These are phyloP conservation scores for Westerdykella aurantiaca DNA, from an alignment of 2,329 filamentous ascomycete species.

Conservation along the genomic window DNA sequence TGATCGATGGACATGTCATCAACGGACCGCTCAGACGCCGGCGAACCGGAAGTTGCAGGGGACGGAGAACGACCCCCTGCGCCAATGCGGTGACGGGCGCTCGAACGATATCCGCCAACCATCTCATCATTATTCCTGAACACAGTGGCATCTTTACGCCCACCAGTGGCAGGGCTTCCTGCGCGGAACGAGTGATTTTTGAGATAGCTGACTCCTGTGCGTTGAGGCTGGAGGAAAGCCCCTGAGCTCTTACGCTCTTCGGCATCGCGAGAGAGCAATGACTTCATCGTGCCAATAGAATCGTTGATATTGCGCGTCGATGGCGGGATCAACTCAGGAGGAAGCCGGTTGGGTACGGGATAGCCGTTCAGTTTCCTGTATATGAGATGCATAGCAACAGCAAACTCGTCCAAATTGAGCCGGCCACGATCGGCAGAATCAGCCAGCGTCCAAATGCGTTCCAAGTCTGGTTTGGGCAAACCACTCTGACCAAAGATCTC, in stretches of 20 bases:
- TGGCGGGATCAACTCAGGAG: slow-evolving; percentile 86
- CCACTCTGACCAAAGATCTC: slow-evolving; percentile 97
- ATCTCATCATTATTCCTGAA: slow-evolving; percentile 96
- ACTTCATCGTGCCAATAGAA: slow-evolving; percentile 90
- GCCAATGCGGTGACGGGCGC: slow-evolving; percentile 79
- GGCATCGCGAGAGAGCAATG: slow-evolving; percentile 80
- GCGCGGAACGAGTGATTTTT: slow-evolving; percentile 90
- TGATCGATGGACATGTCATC: slow-evolving; percentile 86
- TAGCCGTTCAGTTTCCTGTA: slow-evolving; percentile 97
- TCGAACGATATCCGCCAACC: slow-evolving; percentile 79
- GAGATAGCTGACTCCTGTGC: slow-evolving; percentile 95
- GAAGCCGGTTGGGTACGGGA: slow-evolving; percentile 78
- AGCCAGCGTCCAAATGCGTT: slow-evolving; percentile 89
- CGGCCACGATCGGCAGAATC: slow-evolving; percentile 92
- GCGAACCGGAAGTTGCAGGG: slow-evolving; percentile 58
- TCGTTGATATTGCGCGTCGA: slow-evolving; percentile 90
- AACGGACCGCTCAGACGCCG: slow-evolving; percentile 55
- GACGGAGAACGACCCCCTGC: slow-evolving; percentile 66
- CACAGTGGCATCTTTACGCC: slow-evolving; percentile 88
- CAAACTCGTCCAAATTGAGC: slow-evolving; percentile 93
- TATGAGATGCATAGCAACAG: slow-evolving; percentile 97
- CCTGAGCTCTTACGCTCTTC: slow-evolving; percentile 84
- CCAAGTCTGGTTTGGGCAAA: slow-evolving; percentile 80
- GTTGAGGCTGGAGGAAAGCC: slow-evolving; percentile 84
- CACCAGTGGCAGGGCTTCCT: slow-evolving; percentile 51